Conservation (phyloP, 2,329 filamentous ascomycete species). For the Aureobasidium uvarum region DNA sequence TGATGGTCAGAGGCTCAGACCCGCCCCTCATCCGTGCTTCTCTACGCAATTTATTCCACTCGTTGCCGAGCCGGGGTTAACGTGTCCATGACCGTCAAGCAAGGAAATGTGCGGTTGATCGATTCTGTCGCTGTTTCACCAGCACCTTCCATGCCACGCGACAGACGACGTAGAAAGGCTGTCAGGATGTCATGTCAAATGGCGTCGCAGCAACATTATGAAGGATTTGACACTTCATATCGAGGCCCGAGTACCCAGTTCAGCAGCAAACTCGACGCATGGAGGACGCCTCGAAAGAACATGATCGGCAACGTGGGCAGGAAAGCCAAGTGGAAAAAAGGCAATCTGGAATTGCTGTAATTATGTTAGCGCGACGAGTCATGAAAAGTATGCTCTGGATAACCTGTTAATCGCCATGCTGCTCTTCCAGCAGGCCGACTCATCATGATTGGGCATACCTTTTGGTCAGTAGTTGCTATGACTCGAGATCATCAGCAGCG, state of each 20-base stretch:
- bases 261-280: neutral
- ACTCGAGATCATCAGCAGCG: no score
- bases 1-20: neutral
- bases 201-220: neutral
- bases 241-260: neutral
- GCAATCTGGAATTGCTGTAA: neutral
- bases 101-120: neutral
- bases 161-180: no score
- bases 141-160: neutral
- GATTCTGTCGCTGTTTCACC: neutral
- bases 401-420: neutral
- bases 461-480: no score
- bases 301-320: slow-evolving; percentile 11
- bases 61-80: neutral
- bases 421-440: neutral
- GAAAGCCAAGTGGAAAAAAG: neutral
- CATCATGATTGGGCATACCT: rapidly evolving
- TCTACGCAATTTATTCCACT: neutral
- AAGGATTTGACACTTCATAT: neutral
- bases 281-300: neutral
- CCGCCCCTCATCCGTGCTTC: neutral
- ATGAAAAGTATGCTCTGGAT: neutral
- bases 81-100: neutral
- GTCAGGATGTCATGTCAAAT: neutral
- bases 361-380: neutral